phyloP scores from a whole-genome alignment of 805 yeast species.

The Nadsonia fulvescens region DNA sequence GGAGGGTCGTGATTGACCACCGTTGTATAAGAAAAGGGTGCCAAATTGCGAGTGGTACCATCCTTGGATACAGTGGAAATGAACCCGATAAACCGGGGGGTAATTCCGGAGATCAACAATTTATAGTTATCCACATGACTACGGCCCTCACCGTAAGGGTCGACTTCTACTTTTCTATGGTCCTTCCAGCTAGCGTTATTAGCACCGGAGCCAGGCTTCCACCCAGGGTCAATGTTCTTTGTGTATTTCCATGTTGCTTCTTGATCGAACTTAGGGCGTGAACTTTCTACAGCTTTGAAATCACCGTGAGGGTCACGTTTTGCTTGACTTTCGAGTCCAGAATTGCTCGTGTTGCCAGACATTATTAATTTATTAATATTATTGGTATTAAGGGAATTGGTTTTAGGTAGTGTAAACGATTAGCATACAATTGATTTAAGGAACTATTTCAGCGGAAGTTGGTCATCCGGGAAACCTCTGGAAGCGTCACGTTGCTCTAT shows the following conservation, averaged over 20 bases:
- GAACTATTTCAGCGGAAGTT: too few relatives aligned
- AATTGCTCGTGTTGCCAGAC: too few relatives aligned
- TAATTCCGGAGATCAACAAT: constrained; percentile 31
- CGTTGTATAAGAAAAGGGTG: constrained; percentile 44
- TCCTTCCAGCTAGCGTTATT: constrained; percentile 25
- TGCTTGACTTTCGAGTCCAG: constrained; percentile 7
- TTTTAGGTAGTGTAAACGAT: too few relatives aligned
- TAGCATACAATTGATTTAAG: too few relatives aligned
- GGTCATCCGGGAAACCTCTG: too few relatives aligned
- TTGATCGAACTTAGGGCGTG: constrained; percentile 12
- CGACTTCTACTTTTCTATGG: constrained; percentile 28
- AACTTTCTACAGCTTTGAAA: constrained; percentile 13
- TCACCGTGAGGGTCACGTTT: constrained; percentile 10
- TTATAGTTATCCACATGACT: constrained; percentile 29
- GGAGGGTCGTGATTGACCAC: constrained; percentile 39
- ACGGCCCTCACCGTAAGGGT: constrained; percentile 28
- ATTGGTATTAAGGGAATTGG: too few relatives aligned
- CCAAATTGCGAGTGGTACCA: constrained; percentile 31
- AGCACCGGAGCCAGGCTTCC: constrained; percentile 35
- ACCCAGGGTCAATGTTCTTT: constrained; percentile 17
- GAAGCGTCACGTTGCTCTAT: too few relatives aligned
- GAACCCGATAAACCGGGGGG: constrained; percentile 47
- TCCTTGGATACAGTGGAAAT: constrained; percentile 28
- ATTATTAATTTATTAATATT: too few relatives aligned
- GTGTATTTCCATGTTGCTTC: constrained; percentile 12